Percentiles rank a stretch among this genome's conserved stretches.
Conservation (phyloP, 208 protist species). For the Leishmania major region DNA sequence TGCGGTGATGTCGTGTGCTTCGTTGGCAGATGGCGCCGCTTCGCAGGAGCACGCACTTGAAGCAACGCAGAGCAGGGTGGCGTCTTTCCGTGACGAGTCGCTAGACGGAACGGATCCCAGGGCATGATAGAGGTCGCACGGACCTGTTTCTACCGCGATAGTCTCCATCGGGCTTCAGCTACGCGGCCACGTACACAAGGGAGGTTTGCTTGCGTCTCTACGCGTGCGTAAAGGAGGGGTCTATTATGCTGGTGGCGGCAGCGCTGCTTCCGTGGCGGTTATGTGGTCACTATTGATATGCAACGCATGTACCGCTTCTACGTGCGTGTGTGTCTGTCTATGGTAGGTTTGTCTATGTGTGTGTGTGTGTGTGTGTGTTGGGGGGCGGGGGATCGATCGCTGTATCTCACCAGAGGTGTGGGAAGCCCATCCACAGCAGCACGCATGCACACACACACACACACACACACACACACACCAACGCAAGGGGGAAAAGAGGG, state of each 20-base stretch:
- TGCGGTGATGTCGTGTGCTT: neutral
- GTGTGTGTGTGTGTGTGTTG: neutral
- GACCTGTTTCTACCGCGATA: neutral
- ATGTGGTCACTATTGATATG: too few relatives aligned
- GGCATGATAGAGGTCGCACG: constrained; percentile 15
- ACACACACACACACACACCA: neutral
- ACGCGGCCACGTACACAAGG: neutral
- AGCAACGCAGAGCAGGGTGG: constrained; percentile 4
- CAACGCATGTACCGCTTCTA: neutral
- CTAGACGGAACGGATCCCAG: neutral
- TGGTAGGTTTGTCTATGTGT: neutral
- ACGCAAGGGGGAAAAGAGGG: neutral
- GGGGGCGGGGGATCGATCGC: too few relatives aligned
- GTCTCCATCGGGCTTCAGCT: constrained; percentile 16
- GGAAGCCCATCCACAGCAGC: neutral
- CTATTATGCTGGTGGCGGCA: neutral
- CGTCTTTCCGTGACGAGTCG: constrained; percentile 1
- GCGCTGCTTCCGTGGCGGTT: neutral
- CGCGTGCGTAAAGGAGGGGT: neutral
- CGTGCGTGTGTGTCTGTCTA: neutral
- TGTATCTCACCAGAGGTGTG: neutral
- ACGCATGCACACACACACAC: neutral
- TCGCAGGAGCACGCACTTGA: constrained; percentile 4
- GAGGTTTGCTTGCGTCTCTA: neutral
- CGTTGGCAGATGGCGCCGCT: neutral